Evolutionary conservation across 805 yeast genomes (phyloP).

Genomic region (Wickerhamiella vanderwaltii): DNA sequence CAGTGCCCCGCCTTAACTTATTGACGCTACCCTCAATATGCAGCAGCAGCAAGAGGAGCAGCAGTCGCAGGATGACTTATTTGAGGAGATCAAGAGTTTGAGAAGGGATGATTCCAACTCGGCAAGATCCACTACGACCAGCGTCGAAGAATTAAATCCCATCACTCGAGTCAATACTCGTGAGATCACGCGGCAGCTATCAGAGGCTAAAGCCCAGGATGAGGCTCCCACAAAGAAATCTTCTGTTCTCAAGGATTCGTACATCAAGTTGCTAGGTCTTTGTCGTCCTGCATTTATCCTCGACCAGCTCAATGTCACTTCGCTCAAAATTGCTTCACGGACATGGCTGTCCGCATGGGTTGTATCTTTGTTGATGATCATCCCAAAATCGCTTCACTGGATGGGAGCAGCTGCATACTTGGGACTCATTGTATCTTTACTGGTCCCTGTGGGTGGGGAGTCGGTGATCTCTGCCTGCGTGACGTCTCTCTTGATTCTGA

Average conservation of each 20-base stretch:
- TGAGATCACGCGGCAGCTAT: constrained; percentile 3
- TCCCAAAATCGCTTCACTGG: constrained; percentile 18
- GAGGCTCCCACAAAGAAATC: not conserved
- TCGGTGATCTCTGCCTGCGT: constrained; percentile 19
- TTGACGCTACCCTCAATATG: no score
- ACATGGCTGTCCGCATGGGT: constrained; percentile 24
- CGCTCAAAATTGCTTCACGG: constrained; percentile 19
- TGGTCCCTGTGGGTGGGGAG: constrained; percentile 23
- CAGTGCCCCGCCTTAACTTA: no score
- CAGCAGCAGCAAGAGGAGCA: no score
- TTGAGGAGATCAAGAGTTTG: no score
- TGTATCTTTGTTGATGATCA: constrained; percentile 17
- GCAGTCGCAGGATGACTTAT: no score
- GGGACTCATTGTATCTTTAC: constrained; percentile 19
- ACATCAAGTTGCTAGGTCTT: not conserved
- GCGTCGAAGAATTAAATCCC: constrained; percentile 10
- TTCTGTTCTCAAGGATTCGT: not conserved
- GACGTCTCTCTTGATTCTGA: constrained; percentile 14
- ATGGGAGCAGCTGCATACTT: constrained; percentile 23
- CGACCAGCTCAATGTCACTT: constrained; percentile 21
- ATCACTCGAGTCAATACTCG: constrained; percentile 1
- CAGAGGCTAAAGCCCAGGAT: constrained; percentile 1
- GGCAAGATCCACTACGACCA: no score
- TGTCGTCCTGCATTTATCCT: constrained; percentile 16
- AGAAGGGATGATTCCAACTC: no score